Conservation (phyloP, 164 flowering plant genomes). For the Houttuynia cordata region DNA sequence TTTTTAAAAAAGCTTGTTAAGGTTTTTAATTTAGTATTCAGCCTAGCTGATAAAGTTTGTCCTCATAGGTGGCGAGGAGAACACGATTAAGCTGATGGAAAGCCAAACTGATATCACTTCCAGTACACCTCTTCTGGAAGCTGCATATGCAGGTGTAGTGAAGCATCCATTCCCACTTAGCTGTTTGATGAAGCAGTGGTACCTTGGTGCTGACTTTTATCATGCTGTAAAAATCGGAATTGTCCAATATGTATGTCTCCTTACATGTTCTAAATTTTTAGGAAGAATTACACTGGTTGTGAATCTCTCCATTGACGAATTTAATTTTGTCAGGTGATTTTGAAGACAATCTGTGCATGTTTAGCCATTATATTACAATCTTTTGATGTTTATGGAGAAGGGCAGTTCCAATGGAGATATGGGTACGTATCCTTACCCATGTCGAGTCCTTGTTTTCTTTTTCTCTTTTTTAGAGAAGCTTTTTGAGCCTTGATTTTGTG, state of each 20-base stretch:
- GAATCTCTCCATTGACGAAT: neutral
- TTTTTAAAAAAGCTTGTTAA: too few relatives aligned
- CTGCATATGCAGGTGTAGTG: constrained; percentile 60
- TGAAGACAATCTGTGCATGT: constrained; percentile 85
- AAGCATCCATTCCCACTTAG: constrained; percentile 95
- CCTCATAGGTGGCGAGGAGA: constrained; percentile 75
- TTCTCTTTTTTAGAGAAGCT: neutral
- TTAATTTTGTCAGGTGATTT: constrained; percentile 57
- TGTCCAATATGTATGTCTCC: constrained; percentile 83
- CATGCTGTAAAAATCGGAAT: constrained; percentile 95
- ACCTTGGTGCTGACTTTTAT: constrained; percentile 90
- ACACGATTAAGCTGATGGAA: constrained; percentile 81
- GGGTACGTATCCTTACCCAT: constrained; percentile 43
- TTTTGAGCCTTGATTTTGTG: neutral
- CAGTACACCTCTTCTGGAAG: constrained; percentile 67
- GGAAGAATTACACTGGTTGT: neutral
- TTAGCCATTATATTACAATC: constrained; percentile 67
- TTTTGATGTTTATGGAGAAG: constrained; percentile 94
- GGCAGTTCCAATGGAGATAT: constrained; percentile 90
- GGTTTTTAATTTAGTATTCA: neutral
- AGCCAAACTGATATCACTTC: constrained; percentile 31
- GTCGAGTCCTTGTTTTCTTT: neutral
- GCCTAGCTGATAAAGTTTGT: neutral
- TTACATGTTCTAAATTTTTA: constrained; percentile 1
- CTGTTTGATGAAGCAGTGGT: constrained; percentile 64